Base-by-base conservation (phyloP, 139 green algal species). In the Klebsormidium nitens region DNA sequence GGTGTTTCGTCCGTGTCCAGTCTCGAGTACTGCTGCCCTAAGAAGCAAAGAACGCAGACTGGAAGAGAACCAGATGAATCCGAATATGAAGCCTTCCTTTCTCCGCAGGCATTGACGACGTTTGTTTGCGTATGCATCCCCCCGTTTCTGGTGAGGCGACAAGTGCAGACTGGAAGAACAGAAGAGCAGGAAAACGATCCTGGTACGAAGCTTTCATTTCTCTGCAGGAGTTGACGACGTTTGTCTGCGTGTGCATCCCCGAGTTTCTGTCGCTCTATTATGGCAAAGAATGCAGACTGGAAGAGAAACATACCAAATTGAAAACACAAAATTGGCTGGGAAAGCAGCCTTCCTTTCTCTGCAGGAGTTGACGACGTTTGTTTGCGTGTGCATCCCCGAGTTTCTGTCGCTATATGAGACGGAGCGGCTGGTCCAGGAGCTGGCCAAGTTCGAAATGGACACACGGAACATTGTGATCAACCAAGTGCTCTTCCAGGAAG, bases 361-460 rank as follows among this genome's bases (percentile, higher is more conserved):
- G 38, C 69, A 77, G 62, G 61, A 88, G 23, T 69, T 96, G 28
- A 98, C 93, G n/a, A 98, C 93, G 0, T 98, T 98, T 81, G 91
- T 98, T 62, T 95, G 88, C 63, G 93, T 98, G 17, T 97, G 93
- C 86, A 98, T 98, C 59, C 91, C 93, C 17, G 93, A 98, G 85
- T 98, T 98, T 76, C 85, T 98, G 5, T 92, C 83, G 5, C 82
- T 98, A 14, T 98, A 98, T 67, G 93, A 98, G 85, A 98, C 93
- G 32, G 93, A 98, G 80, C 84, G 93, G 1, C 84, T 98, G 14
- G 90, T 98, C 34, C 89, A 96, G 81, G 93, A 98, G 78, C 87
- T 98, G 69, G 91, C 91, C n/a, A 87, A 86, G 57, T 97, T 91
- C 72, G 90, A 95, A 35, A 98, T 98, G 23, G 93, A 98, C 81